These are phyloP conservation scores for Starmerella powellii DNA, from an alignment of 805 yeast species.

Conservation along the genomic window DNA sequence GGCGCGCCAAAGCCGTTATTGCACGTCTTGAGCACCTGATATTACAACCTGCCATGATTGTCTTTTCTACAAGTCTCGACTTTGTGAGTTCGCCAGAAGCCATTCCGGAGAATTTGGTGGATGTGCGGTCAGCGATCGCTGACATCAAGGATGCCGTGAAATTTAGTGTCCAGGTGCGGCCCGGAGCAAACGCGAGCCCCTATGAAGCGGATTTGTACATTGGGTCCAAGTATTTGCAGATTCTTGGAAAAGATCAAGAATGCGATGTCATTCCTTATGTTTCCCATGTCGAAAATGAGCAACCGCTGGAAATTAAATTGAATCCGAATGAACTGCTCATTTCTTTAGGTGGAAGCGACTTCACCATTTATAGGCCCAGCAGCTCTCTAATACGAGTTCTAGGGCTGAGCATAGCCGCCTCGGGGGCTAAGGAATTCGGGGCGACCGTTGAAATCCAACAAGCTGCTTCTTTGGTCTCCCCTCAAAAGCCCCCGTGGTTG, in stretches of 20 bases:
- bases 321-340: neutral
- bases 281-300: neutral
- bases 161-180: conserved; percentile 1
- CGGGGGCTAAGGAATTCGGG: neutral
- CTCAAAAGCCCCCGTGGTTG: neutral
- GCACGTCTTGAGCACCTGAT: neutral
- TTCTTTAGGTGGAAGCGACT: neutral
- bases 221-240: conserved; percentile 7
- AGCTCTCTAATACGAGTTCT: conserved; percentile 1
- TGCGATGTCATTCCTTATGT: conserved; percentile 6
- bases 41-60: neutral
- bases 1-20: neutral
- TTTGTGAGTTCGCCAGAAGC: neutral
- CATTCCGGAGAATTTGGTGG: neutral
- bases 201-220: neutral
- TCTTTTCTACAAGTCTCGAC: conserved; percentile 1
- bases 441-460: neutral
- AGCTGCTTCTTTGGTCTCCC: neutral
- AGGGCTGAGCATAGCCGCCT: conserved; percentile 1
- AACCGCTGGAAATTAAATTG: neutral
- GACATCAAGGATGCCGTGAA: conserved; percentile 6
- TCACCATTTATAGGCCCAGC: neutral
- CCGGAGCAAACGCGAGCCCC: neutral
- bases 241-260: neutral
- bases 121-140: neutral